Evolutionary conservation across 169 alveolate species (phyloP).

Genomic region (Condylostoma magnum): DNA sequence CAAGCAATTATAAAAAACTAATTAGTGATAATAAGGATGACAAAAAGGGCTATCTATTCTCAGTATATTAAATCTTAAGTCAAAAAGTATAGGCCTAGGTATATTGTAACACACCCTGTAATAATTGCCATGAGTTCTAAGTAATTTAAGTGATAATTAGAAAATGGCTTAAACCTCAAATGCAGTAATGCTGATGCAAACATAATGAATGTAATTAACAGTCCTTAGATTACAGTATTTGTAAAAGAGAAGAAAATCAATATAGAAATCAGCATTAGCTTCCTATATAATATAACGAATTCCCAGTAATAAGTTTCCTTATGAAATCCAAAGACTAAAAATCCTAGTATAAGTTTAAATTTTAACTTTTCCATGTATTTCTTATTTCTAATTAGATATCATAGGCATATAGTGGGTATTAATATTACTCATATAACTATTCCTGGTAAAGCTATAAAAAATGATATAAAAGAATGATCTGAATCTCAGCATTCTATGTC

Average conservation of each 20-base stretch:
- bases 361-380: conserved; percentile 3
- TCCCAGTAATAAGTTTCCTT: conserved; percentile 46
- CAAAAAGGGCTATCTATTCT: too few relatives aligned
- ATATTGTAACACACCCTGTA: conserved; percentile 35
- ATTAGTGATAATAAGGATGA: too few relatives aligned
- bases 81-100: conserved; percentile 38
- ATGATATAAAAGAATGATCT: conserved; percentile 17
- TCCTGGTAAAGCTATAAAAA: conserved; percentile 43
- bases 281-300: conserved; percentile 41
- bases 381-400: conserved; percentile 7
- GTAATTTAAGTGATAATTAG: conserved; percentile 18
- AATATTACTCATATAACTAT: conserved; percentile 41
- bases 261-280: conserved; percentile 25
- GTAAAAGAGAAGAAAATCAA: conserved; percentile 9
- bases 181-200: conserved; percentile 26
- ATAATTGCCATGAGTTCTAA: conserved; percentile 29
- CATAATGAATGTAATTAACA: conserved; percentile 27
- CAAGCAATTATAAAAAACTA: too few relatives aligned
- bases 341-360: conserved; percentile 35
- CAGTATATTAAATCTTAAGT: too few relatives aligned
- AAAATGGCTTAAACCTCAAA: conserved; percentile 30
- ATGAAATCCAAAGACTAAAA: conserved; percentile 36
- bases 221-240: conserved; percentile 34
- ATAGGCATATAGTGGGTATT: conserved; percentile 34
- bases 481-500: conserved; percentile 23